Conservation (phyloP, 305 asterid genomes). For the Fraxinus nigra region DNA sequence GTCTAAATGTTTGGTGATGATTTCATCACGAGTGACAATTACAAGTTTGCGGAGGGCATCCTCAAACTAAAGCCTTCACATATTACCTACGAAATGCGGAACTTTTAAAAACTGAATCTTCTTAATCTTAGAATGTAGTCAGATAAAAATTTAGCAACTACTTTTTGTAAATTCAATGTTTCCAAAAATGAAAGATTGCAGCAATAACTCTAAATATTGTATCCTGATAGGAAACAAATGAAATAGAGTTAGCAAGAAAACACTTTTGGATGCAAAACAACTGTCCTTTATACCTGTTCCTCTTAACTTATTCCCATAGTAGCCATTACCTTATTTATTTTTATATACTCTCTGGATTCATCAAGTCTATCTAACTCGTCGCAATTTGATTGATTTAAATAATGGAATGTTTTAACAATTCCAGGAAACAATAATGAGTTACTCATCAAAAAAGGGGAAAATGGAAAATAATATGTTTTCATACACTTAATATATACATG, state of each 20-base stretch:
- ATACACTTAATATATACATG: too few species aligned
- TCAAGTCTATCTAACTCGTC: conserved; percentile 69
- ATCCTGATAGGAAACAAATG: conserved; percentile 39
- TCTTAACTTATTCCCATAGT: conserved; percentile 81
- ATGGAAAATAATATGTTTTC: too few species aligned
- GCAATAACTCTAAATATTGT: too few species aligned
- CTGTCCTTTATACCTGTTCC: conserved; percentile 60
- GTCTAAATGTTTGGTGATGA: conserved; percentile 80
- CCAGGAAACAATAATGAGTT: too few species aligned
- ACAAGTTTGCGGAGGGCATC: conserved; percentile 87
- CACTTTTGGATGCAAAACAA: conserved; percentile 4
- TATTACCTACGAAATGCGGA: conserved; percentile 65
- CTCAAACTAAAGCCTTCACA: conserved; percentile 64
- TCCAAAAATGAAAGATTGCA: too few species aligned
- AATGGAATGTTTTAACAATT: conserved; percentile 61
- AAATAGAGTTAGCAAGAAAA: conserved; percentile 11
- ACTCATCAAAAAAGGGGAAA: too few species aligned
- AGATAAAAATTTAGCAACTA: too few species aligned
- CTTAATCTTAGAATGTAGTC: too few species aligned
- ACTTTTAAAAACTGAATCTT: neutral
- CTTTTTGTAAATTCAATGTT: too few species aligned
- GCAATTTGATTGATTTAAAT: conserved; percentile 88
- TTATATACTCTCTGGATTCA: conserved; percentile 78
- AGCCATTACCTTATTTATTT: conserved; percentile 92
- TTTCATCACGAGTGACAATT: conserved; percentile 94